These are phyloP conservation scores for Boletus rubropictus DNA, from an alignment of 768 basidiomycete species.

Conservation along the genomic window DNA sequence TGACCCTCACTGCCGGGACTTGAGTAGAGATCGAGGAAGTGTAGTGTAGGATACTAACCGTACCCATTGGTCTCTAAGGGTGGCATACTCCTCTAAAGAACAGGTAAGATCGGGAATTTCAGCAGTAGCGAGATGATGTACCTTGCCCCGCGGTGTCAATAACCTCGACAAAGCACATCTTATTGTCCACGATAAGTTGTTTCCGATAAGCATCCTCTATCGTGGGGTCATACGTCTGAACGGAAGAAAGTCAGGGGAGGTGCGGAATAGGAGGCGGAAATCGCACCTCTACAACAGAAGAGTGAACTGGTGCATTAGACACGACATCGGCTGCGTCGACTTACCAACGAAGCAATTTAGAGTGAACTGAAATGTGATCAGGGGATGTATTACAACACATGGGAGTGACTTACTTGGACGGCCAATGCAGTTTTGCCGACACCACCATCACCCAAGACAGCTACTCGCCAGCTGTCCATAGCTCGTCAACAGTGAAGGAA, in stretches of 20 bases:
- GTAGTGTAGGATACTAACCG: slow-evolving; percentile 51
- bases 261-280: slow-evolving; percentile 2
- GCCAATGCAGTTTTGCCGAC: slow-evolving; percentile 96
- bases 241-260: slow-evolving; percentile 6
- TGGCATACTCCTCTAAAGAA: slow-evolving; percentile 87
- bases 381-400: not conserved
- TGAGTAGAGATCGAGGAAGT: slow-evolving; percentile 7
- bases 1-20: slow-evolving; percentile 77
- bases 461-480: slow-evolving; percentile 95
- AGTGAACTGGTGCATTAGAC: slow-evolving; percentile 12
- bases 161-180: slow-evolving; percentile 94
- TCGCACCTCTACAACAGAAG: slow-evolving; percentile 48
- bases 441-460: slow-evolving; percentile 94
- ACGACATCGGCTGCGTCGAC: slow-evolving; percentile 26
- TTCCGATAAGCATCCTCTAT: slow-evolving; percentile 98
- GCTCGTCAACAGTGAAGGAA: slow-evolving; percentile 28
- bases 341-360: slow-evolving; percentile 93
- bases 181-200: slow-evolving; percentile 89
- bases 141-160: slow-evolving; percentile 98
- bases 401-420: slow-evolving; percentile 64
- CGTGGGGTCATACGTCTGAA: slow-evolving; percentile 92
- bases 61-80: slow-evolving; percentile 96
- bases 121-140: slow-evolving; percentile 33
- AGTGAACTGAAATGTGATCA: slow-evolving; percentile 66
- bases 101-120: slow-evolving; percentile 15